Percentiles rank a stretch among this genome's conserved stretches.
Conservation (phyloP, 441 rosid species). For the Pelargonium cotyledonis region DNA sequence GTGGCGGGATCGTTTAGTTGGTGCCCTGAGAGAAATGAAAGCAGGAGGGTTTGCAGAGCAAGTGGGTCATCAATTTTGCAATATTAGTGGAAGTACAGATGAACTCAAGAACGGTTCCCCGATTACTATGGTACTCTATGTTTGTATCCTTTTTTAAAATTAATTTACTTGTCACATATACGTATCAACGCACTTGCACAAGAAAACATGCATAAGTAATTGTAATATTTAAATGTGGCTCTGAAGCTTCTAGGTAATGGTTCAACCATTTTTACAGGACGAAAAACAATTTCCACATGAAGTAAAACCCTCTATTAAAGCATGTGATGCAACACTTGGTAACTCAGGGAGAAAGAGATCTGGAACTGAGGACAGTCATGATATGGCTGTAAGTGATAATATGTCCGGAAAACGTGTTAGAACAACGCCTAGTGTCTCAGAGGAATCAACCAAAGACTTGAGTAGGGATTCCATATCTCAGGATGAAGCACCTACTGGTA, state of each 20-base stretch:
- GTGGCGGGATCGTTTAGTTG: slow-evolving; percentile 90
- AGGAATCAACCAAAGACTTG: slow-evolving; percentile 52
- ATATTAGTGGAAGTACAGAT: slow-evolving; percentile 46
- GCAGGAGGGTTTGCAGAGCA: slow-evolving; percentile 49
- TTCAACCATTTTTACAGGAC: slow-evolving; percentile 44
- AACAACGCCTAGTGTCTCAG: slow-evolving; percentile 48
- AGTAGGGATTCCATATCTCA: slow-evolving; percentile 36
- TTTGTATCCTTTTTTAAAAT: slow-evolving; percentile 22
- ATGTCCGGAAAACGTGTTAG: slow-evolving; percentile 64
- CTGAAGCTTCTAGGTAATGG: slow-evolving; percentile 23
- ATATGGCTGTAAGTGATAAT: slow-evolving; percentile 46
- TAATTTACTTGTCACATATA: slow-evolving; percentile 7
- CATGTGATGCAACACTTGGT: slow-evolving; percentile 36
- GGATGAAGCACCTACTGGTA: slow-evolving; percentile 41
- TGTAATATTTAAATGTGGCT: not conserved
- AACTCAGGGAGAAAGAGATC: slow-evolving; percentile 62
- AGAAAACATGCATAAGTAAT: not conserved
- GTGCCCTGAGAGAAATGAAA: slow-evolving; percentile 72
- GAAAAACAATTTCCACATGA: slow-evolving; percentile 51
- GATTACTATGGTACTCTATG: slow-evolving; percentile 40
- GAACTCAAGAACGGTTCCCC: slow-evolving; percentile 44
- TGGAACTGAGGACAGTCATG: slow-evolving; percentile 44
- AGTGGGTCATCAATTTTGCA: slow-evolving; percentile 36
- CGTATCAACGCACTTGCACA: slow-evolving; percentile 15
- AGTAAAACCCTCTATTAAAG: slow-evolving; percentile 31